Base-by-base conservation (phyloP, 225 moss, liverwort and hornwort genomes). In the Bryum argenteum region DNA sequence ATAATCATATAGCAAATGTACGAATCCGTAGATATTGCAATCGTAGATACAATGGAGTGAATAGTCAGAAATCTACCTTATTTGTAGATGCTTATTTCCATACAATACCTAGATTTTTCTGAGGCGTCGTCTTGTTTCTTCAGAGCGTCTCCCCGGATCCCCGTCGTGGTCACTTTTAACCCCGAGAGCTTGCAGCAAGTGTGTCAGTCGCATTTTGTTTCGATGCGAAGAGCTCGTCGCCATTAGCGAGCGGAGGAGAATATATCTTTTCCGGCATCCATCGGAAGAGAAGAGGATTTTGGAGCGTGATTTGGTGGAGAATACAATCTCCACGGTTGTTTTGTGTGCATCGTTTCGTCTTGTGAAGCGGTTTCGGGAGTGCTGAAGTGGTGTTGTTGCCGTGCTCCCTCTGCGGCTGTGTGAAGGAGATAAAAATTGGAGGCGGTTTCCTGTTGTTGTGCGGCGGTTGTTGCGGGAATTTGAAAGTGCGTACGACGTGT, bases 121-220 rank as follows among this genome's bases (percentile, higher is more conserved):
- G 28, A 44, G 48, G 55, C 47, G 63, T 70, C 56, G 53, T 70
- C 70, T 70, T 70, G 69, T 69, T 69, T 64, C 47, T 56, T 56
- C 55, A 58, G 11, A 74, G 79, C 69, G 74, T 64, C 69, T 74
- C 74, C 79, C 79, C 33, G 16, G 57, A 74, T 74, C 74, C 71
- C 58, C 69, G 63, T 12, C 19, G 37, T 20, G 69, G 41, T 63
- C 69, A 69, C 64, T 68, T 60, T 64, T 63, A 54, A 69, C 67
- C 61, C 47, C n/a, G n/a, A n/a, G 47, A 61, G 40, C 69, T 57
- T 63, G 55, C 53, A 47, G 47, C 47, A 33, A 57, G 63, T 77
- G 44, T 74, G 69, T 74, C 58, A 63, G 74, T 58, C 79, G 74
- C 69, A 50, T 64, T 79, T 22, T 69, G 6, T 41, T 68, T 74